A percentile compares a stretch with the other conserved stretches of the same genome.
Conservation (phyloP, 2,329 filamentous ascomycete genomes). For the Simplicillium sp. region DNA sequence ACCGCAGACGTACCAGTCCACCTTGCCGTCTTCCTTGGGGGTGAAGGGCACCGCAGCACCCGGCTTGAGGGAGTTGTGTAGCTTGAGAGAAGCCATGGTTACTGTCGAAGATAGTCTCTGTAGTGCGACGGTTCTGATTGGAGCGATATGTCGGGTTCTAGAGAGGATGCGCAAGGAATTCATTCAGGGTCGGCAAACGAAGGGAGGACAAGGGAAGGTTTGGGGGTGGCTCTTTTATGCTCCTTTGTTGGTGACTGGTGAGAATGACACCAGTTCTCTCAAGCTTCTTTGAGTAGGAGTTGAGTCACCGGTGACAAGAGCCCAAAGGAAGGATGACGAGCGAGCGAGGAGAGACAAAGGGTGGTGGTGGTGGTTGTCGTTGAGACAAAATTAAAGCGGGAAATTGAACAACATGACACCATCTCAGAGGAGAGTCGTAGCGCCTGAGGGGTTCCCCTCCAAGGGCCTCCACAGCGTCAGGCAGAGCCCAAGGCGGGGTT, state of each 20-base stretch:
- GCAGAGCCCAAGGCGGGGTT: too few species aligned
- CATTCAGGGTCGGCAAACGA: constrained; percentile 16
- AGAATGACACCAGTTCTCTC: too few species aligned
- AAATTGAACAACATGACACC: constrained; percentile 1
- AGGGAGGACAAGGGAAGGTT: background rate
- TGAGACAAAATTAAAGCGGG: background rate
- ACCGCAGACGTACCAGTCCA: constrained; percentile 84
- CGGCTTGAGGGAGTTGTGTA: constrained; percentile 72
- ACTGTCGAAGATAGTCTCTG: constrained; percentile 23
- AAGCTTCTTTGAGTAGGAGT: background rate
- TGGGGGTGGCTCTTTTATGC: background rate
- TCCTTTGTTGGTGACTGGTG: too few species aligned
- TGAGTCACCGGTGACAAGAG: constrained; percentile 6
- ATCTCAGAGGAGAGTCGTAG: constrained; percentile 1
- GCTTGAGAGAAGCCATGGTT: constrained; percentile 50
- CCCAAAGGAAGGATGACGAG: too few species aligned
- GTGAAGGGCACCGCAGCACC: constrained; percentile 65
- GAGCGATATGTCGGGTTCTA: constrained; percentile 17
- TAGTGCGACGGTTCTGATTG: constrained; percentile 16
- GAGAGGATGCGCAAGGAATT: constrained; percentile 19
- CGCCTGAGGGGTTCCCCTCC: background rate
- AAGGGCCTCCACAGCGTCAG: background rate
- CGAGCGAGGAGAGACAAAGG: background rate
- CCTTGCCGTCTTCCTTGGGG: constrained; percentile 59
- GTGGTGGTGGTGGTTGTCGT: background rate